These are phyloP conservation scores for Pseudocercospora fijiensis DNA, from an alignment of 2,329 filamentous ascomycete genomes.

Conservation along the genomic window DNA sequence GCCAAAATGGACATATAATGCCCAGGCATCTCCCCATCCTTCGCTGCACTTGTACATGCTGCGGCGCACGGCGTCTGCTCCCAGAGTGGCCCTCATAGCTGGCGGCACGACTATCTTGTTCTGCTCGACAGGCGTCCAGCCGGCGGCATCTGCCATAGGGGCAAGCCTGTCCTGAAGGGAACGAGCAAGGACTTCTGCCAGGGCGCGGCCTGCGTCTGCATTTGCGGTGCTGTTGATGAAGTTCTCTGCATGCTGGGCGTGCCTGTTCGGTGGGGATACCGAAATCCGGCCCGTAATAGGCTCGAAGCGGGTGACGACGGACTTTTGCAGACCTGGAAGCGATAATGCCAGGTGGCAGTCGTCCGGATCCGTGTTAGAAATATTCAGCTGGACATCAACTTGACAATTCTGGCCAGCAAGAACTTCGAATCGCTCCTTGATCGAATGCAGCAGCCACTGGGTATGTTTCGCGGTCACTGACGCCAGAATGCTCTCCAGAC, in stretches of 20 bases:
- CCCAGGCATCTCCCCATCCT: constrained; percentile 71
- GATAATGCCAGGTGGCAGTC: constrained; percentile 68
- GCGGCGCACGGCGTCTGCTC: constrained; percentile 62
- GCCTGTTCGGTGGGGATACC: constrained; percentile 58
- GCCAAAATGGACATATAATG: constrained; percentile 68
- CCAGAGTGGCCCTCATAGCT: constrained; percentile 58
- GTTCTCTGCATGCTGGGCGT: constrained; percentile 55
- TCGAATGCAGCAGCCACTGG: constrained; percentile 66
- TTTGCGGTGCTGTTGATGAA: constrained; percentile 63
- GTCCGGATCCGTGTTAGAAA: constrained; percentile 62
- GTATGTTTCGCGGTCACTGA: constrained; percentile 73
- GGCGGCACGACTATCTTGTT: neutral
- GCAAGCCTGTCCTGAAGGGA: constrained; percentile 60
- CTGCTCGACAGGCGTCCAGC: constrained; percentile 59
- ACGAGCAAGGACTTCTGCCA: constrained; percentile 19
- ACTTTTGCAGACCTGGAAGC: constrained; percentile 61
- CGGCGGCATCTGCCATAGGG: constrained; percentile 60
- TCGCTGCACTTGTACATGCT: constrained; percentile 65
- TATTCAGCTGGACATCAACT: constrained; percentile 46
- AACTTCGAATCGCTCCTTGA: constrained; percentile 59
- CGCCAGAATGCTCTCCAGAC: constrained; percentile 71
- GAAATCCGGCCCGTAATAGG: constrained; percentile 74
- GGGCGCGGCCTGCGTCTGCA: constrained; percentile 10
- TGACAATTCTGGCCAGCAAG: constrained; percentile 34
- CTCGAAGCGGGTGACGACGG: constrained; percentile 66